Conservation (phyloP, 257 asterid genomes). For the Ajuga chamaepitys region DNA sequence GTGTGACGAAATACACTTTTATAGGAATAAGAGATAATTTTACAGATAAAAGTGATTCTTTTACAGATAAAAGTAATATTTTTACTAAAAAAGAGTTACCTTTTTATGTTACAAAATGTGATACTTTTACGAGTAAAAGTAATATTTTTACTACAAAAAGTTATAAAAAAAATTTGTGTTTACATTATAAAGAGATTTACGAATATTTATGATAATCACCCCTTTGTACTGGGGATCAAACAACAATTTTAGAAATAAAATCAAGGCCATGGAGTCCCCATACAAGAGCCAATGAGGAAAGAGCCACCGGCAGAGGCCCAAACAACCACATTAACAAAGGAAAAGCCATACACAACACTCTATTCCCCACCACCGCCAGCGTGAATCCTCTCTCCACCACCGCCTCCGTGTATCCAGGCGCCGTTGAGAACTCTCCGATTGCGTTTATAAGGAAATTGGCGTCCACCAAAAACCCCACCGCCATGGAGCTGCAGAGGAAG, state of each 20-base stretch:
- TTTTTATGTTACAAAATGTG: no score
- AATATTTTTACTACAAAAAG: no score
- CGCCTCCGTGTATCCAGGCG: slow-evolving; percentile 32
- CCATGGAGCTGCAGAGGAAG: slow-evolving; percentile 67
- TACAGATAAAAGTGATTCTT: no score
- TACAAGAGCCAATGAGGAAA: slow-evolving; percentile 53
- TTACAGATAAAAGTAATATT: no score
- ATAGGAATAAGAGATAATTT: no score
- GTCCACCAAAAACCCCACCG: slow-evolving; percentile 44
- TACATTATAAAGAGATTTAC: no score
- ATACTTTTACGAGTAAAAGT: no score
- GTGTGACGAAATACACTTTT: no score
- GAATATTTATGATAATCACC: no score
- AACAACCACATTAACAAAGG: slow-evolving; percentile 66
- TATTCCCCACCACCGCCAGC: slow-evolving; percentile 60
- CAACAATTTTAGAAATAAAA: slow-evolving; percentile 25
- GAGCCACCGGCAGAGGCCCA: slow-evolving; percentile 58
- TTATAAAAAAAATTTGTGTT: no score
- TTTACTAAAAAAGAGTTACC: no score
- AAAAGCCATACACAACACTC: slow-evolving; percentile 52
- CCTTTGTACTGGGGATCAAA: no score
- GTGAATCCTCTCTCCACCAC: slow-evolving; percentile 63
- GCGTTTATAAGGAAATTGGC: slow-evolving; percentile 74
- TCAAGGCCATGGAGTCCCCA: slow-evolving; percentile 60
- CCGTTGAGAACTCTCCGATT: slow-evolving; percentile 43